Conservation (phyloP, 306 rosid species). For the peach (Prunus persica) region DNA sequence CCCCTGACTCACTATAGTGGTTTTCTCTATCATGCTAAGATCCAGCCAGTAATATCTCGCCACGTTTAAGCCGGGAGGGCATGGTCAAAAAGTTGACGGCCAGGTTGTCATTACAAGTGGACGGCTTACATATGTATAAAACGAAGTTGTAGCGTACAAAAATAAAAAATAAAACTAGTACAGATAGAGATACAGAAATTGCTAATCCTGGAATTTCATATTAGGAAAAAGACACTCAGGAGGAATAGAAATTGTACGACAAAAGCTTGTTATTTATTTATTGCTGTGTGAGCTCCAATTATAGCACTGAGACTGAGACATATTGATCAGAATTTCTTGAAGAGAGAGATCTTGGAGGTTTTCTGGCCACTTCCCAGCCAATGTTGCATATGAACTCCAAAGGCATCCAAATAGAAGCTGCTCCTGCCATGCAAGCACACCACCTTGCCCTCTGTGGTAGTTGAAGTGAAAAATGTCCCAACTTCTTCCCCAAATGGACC, state of each 20-base stretch:
- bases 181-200: no score
- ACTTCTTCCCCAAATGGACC: conserved; percentile 91
- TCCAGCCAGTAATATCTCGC: neutral
- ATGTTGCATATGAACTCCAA: conserved; percentile 93
- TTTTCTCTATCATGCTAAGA: neutral
- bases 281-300: neutral
- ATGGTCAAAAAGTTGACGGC: no score
- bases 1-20: neutral
- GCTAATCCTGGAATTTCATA: no score
- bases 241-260: no score
- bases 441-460: conserved; percentile 79
- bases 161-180: no score
- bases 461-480: conserved; percentile 86
- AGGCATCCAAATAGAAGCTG: conserved; percentile 85
- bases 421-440: conserved; percentile 87
- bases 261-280: neutral
- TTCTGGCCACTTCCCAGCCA: conserved; percentile 84
- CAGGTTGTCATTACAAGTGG: no score
- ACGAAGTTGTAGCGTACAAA: no score
- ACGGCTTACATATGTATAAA: no score
- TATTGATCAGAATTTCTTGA: conserved; percentile 52
- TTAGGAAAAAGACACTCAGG: no score
- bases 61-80: neutral
- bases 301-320: no score
- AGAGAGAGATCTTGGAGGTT: conserved; percentile 46